These are phyloP conservation scores for Fusarium napiforme DNA, from an alignment of 2,329 filamentous ascomycete genomes.

Conservation along the genomic window DNA sequence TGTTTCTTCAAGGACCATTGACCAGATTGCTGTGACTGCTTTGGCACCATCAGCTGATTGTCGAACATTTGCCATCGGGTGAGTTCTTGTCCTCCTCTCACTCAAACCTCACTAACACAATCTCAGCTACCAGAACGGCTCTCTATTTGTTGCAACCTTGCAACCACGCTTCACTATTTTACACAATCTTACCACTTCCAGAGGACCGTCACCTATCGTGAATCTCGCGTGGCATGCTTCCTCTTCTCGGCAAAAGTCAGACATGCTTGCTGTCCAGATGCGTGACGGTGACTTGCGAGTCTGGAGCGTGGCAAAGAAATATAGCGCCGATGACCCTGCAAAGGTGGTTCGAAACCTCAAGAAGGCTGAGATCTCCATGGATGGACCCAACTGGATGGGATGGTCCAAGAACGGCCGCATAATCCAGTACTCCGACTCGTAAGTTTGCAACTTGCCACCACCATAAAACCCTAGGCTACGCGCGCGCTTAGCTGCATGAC, in stretches of 20 bases:
- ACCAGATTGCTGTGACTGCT: conserved; percentile 93
- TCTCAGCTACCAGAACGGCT: conserved; percentile 91
- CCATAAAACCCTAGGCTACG: conserved; percentile 48
- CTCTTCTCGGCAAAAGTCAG: conserved; percentile 93
- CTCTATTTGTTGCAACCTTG: conserved; percentile 87
- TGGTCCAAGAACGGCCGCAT: conserved; percentile 99
- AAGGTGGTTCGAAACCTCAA: conserved; percentile 91
- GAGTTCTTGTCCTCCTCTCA: conserved; percentile 45
- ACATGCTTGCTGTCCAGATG: conserved; percentile 96
- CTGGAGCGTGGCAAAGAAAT: conserved; percentile 92
- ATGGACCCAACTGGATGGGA: conserved; percentile 92
- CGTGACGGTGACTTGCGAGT: conserved; percentile 92
- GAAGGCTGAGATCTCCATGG: conserved; percentile 76
- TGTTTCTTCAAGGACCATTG: conserved; percentile 87
- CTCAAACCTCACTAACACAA: conserved; percentile 20
- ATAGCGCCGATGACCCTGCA: conserved; percentile 77
- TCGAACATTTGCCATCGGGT: conserved; percentile 96
- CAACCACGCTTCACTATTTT: conserved; percentile 94
- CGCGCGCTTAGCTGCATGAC: conserved; percentile 58
- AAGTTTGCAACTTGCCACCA: conserved; percentile 55
- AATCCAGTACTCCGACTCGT: conserved; percentile 92
- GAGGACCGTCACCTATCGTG: conserved; percentile 86
- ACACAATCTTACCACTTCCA: conserved; percentile 87
- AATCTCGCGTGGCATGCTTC: conserved; percentile 95
- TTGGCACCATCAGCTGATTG: conserved; percentile 90